Percentiles rank a stretch among this genome's conserved stretches.
Conservation (phyloP, 768 basidiomycete species). For the Hericium erinaceus region DNA sequence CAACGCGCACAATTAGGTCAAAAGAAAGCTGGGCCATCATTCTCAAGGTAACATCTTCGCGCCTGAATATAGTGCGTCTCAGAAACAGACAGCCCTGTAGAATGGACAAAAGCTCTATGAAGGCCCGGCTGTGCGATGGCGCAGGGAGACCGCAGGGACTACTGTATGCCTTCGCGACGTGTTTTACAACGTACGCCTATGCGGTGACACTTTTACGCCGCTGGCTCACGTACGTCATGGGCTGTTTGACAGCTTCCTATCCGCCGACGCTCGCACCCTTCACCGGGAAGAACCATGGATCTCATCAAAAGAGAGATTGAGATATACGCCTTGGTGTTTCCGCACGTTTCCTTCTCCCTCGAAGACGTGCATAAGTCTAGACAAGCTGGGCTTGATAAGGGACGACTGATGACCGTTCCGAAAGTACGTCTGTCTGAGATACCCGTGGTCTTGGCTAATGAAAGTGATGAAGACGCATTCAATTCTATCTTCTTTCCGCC, state of each 20-base stretch:
- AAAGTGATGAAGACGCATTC: slow-evolving; percentile 44
- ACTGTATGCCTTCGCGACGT: slow-evolving; percentile 79
- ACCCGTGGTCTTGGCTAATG: background rate
- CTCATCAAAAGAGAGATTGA: slow-evolving; percentile 66
- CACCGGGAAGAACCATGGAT: slow-evolving; percentile 50
- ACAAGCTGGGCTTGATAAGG: slow-evolving; percentile 29
- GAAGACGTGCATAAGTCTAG: slow-evolving; percentile 39
- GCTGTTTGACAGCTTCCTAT: slow-evolving; percentile 55
- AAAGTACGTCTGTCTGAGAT: slow-evolving; percentile 37
- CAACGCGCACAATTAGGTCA: slow-evolving; percentile 58
- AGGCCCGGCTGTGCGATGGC: slow-evolving; percentile 70
- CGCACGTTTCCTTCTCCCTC: slow-evolving; percentile 58
- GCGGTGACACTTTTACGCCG: background rate
- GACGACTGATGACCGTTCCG: slow-evolving; percentile 48
- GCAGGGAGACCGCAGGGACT: slow-evolving; percentile 66
- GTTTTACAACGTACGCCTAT: slow-evolving; percentile 67
- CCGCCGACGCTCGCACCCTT: slow-evolving; percentile 62
- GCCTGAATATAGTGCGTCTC: background rate
- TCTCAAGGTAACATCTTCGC: slow-evolving; percentile 46
- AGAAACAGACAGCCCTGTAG: slow-evolving; percentile 26
- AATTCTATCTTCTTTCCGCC: slow-evolving; percentile 56
- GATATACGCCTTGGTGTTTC: slow-evolving; percentile 62
- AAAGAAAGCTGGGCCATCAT: slow-evolving; percentile 69
- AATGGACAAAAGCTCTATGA: slow-evolving; percentile 57
- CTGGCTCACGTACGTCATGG: background rate